Base-by-base conservation (phyloP, 2,329 filamentous ascomycete species). In the Hirsutella minnesotensis region DNA sequence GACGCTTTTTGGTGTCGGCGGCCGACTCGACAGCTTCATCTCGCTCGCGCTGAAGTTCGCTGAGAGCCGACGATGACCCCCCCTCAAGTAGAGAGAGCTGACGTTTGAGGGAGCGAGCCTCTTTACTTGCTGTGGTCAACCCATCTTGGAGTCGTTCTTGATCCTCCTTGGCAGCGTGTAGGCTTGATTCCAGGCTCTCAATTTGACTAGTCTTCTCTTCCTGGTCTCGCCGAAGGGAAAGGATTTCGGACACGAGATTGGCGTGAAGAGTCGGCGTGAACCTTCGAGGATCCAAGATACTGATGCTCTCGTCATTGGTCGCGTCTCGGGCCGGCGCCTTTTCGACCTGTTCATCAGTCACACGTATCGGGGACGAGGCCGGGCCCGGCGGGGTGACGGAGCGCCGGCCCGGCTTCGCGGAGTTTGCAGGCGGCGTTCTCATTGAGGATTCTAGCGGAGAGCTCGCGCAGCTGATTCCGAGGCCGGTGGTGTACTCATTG, bases 201-300 rank as follows among this genome's bases (percentile, higher is more conserved):
- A 98, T 95, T 42, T 87, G 75, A 53, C 79, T 86, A 37, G 82
- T 76, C 63, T 95, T 95, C 35, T 85, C 86, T 57, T 98, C 92
- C 48, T 96, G 78, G 50, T 98, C 92, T 45, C 92, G 75, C 19
- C 89, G 79, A 40, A 98, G 66, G 2, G 81, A 79, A 33, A 98
- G 69, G 48, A 98, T 98, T 61, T 98, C 92, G 0, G 90, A 90
- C 1, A 98, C 90, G 7, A 98, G 69, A 40, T 86, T 95, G 9
- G 92, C 92, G 60, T 96, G 92, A 10, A 98, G 67, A 0, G 89
- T 96, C 1, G 92, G 92, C 0, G 92, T 98, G 57, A 98, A 95
- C 31, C 92, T 78, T 43, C 90, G 79, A 3, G 92, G 88, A 56
- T 98, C 92, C 24, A 95, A 69, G 19, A 87, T 79, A 51, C 76